phyloP scores from a whole-genome alignment of 2,329 filamentous ascomycete genomes.

The Colletotrichum sp. region DNA sequence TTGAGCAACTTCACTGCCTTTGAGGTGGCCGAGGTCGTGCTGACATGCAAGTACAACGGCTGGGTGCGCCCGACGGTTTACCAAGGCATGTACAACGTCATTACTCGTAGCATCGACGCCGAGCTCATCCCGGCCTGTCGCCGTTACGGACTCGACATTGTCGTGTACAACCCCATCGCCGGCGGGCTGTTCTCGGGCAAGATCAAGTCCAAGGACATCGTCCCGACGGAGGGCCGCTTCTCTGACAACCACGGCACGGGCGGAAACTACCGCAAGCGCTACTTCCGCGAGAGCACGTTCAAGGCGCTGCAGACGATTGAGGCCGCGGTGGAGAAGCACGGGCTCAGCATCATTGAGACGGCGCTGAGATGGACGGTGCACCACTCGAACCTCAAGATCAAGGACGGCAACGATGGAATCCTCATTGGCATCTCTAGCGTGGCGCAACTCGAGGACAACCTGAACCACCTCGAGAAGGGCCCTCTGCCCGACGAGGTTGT shows the following conservation, averaged over 20 bases:
- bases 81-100: constrained; percentile 87
- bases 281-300: constrained; percentile 71
- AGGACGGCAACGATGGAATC: constrained; percentile 61
- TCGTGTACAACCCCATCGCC: constrained; percentile 83
- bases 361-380: constrained; percentile 77
- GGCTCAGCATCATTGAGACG: constrained; percentile 72
- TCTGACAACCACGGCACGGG: constrained; percentile 58
- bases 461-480: constrained; percentile 66
- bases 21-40: constrained; percentile 85
- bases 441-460: constrained; percentile 62
- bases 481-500: constrained; percentile 80
- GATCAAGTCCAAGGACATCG: constrained; percentile 69
- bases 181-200: constrained; percentile 84
- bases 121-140: constrained; percentile 77
- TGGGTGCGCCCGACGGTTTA: constrained; percentile 87
- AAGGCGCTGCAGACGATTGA: constrained; percentile 73
- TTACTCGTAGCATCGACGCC: constrained; percentile 75
- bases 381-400: constrained; percentile 65
- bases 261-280: constrained; percentile 66
- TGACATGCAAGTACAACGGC: constrained; percentile 77
- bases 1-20: constrained; percentile 86
- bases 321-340: constrained; percentile 69
- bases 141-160: constrained; percentile 78
- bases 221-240: constrained; percentile 73
- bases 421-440: constrained; percentile 64